These are phyloP conservation scores for Termitomyces sp. DNA, from an alignment of 768 basidiomycete species.

Conservation along the genomic window DNA sequence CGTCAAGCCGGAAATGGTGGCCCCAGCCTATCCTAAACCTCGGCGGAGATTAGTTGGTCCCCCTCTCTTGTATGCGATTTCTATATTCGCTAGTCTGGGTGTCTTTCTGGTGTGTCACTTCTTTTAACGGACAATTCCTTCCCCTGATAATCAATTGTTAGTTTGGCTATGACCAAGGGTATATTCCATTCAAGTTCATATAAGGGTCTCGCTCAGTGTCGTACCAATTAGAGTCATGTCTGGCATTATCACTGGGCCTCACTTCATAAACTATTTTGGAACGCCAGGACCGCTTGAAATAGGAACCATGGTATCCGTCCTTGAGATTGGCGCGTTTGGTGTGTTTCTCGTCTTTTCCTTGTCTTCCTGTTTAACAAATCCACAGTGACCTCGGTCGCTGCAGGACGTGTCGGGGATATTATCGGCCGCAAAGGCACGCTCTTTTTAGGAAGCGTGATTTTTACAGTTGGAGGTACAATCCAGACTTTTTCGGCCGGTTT, in stretches of 20 bases:
- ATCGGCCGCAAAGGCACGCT: slow-evolving; percentile 84
- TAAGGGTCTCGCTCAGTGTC: neutral
- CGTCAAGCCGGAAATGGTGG: slow-evolving; percentile 11
- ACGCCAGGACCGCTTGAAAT: slow-evolving; percentile 60
- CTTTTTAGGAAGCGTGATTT: slow-evolving; percentile 75
- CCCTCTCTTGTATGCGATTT: slow-evolving; percentile 63
- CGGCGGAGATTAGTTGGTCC: slow-evolving; percentile 60
- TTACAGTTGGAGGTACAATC: slow-evolving; percentile 80
- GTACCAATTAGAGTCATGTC: slow-evolving; percentile 59
- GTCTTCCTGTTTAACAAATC: neutral
- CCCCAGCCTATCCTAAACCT: slow-evolving; percentile 23
- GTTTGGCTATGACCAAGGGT: slow-evolving; percentile 84
- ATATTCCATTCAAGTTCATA: slow-evolving; percentile 5
- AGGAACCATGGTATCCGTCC: slow-evolving; percentile 87
- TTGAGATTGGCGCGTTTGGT: slow-evolving; percentile 86
- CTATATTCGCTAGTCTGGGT: slow-evolving; percentile 70
- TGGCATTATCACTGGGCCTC: slow-evolving; percentile 80
- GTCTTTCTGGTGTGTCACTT: slow-evolving; percentile 59
- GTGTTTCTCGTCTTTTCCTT: slow-evolving; percentile 14
- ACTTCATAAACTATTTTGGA: slow-evolving; percentile 72
- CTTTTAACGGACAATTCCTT: slow-evolving; percentile 2
- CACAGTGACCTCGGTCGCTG: slow-evolving; percentile 84
- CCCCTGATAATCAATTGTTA: slow-evolving; percentile 15
- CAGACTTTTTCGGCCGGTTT: slow-evolving; percentile 83
- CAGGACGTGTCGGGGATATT: slow-evolving; percentile 82